A percentile compares a stretch with the other conserved stretches of the same genome.
These are phyloP conservation scores for Xylariaceae sp. DNA, from an alignment of 2,329 filamentous ascomycete species.

Conservation along the genomic window DNA sequence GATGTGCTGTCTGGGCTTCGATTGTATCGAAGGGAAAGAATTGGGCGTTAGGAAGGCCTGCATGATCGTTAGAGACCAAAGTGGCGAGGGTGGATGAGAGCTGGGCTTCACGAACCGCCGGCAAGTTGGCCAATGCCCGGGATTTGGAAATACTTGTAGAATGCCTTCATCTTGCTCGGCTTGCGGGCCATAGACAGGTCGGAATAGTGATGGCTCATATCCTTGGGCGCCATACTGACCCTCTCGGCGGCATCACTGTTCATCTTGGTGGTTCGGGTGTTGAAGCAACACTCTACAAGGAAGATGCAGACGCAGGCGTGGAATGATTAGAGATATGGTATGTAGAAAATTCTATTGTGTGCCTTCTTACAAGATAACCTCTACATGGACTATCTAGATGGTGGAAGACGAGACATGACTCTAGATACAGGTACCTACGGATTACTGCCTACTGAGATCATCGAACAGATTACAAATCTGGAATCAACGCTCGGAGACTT, in stretches of 20 bases:
- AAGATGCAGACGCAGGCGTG: neutral
- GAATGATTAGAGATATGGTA: neutral
- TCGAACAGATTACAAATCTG: too few species aligned
- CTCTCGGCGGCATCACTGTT: slow-evolving; percentile 16
- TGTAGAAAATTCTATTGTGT: too few species aligned
- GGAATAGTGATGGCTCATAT: slow-evolving; percentile 78
- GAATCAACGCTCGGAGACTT: too few species aligned
- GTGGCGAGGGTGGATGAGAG: neutral
- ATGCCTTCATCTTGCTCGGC: slow-evolving; percentile 68
- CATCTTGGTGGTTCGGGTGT: slow-evolving; percentile 15
- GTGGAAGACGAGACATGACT: too few species aligned
- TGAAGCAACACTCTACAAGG: neutral
- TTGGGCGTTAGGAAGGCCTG: slow-evolving; percentile 73
- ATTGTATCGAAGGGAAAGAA: slow-evolving; percentile 92
- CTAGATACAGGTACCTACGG: too few species aligned
- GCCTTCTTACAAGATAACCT: too few species aligned
- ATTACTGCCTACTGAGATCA: too few species aligned
- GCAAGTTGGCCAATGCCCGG: slow-evolving; percentile 60
- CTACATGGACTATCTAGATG: too few species aligned
- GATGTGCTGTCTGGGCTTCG: slow-evolving; percentile 72
- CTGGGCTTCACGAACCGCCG: slow-evolving; percentile 44
- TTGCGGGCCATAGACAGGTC: slow-evolving; percentile 61
- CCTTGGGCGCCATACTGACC: slow-evolving; percentile 51
- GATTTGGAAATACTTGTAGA: slow-evolving; percentile 79
- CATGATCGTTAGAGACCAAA: neutral